Evolutionary conservation across 768 basidiomycete species (phyloP).

Genomic region (Polyporus arcularius): DNA sequence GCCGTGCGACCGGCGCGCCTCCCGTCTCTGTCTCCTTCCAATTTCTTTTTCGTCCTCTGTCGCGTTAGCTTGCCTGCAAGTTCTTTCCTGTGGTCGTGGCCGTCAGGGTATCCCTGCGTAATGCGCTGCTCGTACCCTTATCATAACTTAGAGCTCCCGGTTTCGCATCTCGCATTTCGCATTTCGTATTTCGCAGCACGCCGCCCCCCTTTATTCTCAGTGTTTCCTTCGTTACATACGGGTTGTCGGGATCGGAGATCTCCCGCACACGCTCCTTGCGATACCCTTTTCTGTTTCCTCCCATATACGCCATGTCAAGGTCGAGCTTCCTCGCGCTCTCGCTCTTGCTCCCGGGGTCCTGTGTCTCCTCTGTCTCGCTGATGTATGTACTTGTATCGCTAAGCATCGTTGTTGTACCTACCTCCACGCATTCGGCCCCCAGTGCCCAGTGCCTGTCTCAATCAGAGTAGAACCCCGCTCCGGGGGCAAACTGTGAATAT

Average conservation of each 20-base stretch:
- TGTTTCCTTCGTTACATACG: neutral
- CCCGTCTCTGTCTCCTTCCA: no score
- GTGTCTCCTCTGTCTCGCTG: neutral
- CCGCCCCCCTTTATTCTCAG: neutral
- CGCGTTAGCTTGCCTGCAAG: no score
- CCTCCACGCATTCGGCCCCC: neutral
- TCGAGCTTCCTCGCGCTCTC: neutral
- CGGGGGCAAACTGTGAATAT: no score
- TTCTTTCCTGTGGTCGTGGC: no score
- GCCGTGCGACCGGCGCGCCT: no score
- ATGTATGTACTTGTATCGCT: conserved; percentile 2
- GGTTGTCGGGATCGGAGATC: neutral
- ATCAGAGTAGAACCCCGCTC: no score
- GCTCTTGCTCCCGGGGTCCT: no score
- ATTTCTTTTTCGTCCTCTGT: no score
- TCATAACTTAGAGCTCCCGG: neutral
- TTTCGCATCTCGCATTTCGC: neutral
- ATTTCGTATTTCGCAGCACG: neutral
- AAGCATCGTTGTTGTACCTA: neutral
- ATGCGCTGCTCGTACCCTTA: no score
- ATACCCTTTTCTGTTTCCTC: neutral
- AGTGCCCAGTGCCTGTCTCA: no score
- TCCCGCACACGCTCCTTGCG: neutral
- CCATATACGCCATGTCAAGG: neutral
- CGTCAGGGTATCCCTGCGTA: no score